Base-by-base conservation (phyloP, 768 basidiomycete species). In the Filobasidium floriforme region DNA sequence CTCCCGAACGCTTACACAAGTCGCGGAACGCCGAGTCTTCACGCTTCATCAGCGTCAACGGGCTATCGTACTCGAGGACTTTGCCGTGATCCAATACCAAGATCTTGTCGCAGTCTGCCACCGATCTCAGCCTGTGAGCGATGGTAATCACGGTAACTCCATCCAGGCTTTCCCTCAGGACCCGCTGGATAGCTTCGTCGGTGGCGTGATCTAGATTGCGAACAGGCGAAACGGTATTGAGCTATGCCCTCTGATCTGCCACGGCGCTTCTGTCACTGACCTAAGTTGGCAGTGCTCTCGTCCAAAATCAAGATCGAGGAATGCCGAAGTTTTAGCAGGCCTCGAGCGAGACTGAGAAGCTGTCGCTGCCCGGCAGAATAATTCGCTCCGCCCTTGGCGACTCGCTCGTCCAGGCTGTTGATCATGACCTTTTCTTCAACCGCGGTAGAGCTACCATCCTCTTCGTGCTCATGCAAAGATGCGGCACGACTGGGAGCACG, bases 11-110 rank as follows among this genome's bases (percentile, higher is more conserved):
- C 41, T 69, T 70, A 46, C 75, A 76, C 29, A 90, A 84, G 68
- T 84, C 84, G 64, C 84, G 82, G 76, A 92, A 91, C 12, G 80
- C 75, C 0, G 88, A 84, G n/a, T 82, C 76, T 41, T 84, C 77
- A 59, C 84, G 84, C 62, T 74, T 71, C 62, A 78, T 63, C 24
- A 78, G 61, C 10, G 76, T 75, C 67, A 66, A 74, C 1, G 77
- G 77, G n/a, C 73, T 75, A 6, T 76, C 77, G 41, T 75, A 76
- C 57, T 78, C 77, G 1, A 78, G 63, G 11, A 76, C 75, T 43
- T 71, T 60, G 7, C 76, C 76, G 28, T 76, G 82, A 66, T 86
- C 86, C 32, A 86, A 77, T 0, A 82, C 80, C 22, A 85, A 81
- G 46, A 86, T 84, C 71, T 84, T 83, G 73, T 87, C 85, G 1